Base-by-base conservation (phyloP, 305 asterid species). In the Fraxinus baroniana region DNA sequence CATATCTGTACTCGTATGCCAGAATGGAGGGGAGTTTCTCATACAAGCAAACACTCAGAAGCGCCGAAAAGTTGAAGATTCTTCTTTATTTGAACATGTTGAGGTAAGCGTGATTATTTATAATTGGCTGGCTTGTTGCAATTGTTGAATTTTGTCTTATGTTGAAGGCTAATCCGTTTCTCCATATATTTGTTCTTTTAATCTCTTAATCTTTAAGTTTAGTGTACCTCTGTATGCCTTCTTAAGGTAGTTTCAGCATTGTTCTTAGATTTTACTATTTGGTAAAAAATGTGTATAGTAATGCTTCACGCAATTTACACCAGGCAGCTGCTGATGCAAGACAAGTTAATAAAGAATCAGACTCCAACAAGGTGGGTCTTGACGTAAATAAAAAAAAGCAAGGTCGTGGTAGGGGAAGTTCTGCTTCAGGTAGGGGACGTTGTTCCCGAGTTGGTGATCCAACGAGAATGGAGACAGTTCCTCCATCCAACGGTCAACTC, bases 11-110 rank as follows among this genome's bases (percentile, higher is more conserved):
- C 60, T 84, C 78, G 64, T 62, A 52, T 86, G 85, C 79, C 89
- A 96, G 99, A 92, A 83, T 86, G 97, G 94, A 84, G 93, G 91
- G 80, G 96, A 92, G 68, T 96, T 88, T 89, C 97, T 93, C 82
- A 92, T 96, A 81, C 90, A 82, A 86, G 97, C 98, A 39, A 94
- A 92, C 87, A 91, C 93, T 88, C 98, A 91, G 84, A 96, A 96
- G 88, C 92, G 98, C 52, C 94, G 81, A 18, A 96, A 91, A 86
- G 90, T 92, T 78, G 95, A 91, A 76, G 95, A 85, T 79, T 55
- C 88, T 62, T 41, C 85, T 81, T 88, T 87, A 70, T 85, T 82
- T 62, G 91, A 91, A 80, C 88, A 78, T 82, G 89, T 85, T 88
- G 97, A 97, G 98, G 98, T 97, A 84, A 77, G 81, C 33, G 33